Evolutionary conservation across 2,329 filamentous ascomycete genomes (phyloP).

Genomic region (Talaromyces marneffei): DNA sequence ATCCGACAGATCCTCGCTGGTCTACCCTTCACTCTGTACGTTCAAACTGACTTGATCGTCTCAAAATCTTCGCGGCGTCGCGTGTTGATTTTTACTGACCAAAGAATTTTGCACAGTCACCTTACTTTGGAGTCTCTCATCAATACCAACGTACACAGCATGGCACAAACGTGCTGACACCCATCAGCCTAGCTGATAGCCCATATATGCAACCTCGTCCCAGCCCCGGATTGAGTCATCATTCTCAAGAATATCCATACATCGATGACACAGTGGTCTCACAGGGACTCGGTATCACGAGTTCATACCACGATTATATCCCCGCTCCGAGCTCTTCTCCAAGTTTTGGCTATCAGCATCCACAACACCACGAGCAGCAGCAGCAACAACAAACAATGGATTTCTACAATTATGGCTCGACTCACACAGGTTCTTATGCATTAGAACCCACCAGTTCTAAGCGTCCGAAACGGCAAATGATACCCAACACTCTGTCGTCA

Average conservation of each 20-base stretch:
- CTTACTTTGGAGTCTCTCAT: slow-evolving; percentile 24
- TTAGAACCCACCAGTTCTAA: slow-evolving; percentile 19
- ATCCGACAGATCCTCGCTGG: slow-evolving; percentile 25
- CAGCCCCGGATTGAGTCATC: slow-evolving; percentile 33
- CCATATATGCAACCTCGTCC: slow-evolving; percentile 27
- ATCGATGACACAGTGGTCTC: slow-evolving; percentile 25
- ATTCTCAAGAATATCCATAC: slow-evolving; percentile 35
- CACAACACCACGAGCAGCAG: background rate
- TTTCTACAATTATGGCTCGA: slow-evolving; percentile 18
- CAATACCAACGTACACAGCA: slow-evolving; percentile 32
- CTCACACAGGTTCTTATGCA: slow-evolving; percentile 22
- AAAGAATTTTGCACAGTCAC: slow-evolving; percentile 11
- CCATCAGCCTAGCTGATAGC: slow-evolving; percentile 35
- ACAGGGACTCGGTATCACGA: slow-evolving; percentile 36
- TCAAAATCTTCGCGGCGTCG: background rate
- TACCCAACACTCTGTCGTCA: slow-evolving; percentile 15
- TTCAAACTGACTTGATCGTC: slow-evolving; percentile 14
- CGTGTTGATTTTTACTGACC: background rate
- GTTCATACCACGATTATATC: slow-evolving; percentile 28
- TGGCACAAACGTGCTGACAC: slow-evolving; percentile 29
- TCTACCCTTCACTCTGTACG: slow-evolving; percentile 28
- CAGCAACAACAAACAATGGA: slow-evolving; percentile 14
- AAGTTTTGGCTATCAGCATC: slow-evolving; percentile 22
- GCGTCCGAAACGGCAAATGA: slow-evolving; percentile 22
- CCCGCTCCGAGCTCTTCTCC: slow-evolving; percentile 23